Evolutionary conservation across 495 filamentous ascomycete species (phyloP).

Genomic region (Penicillium coprophilum): DNA sequence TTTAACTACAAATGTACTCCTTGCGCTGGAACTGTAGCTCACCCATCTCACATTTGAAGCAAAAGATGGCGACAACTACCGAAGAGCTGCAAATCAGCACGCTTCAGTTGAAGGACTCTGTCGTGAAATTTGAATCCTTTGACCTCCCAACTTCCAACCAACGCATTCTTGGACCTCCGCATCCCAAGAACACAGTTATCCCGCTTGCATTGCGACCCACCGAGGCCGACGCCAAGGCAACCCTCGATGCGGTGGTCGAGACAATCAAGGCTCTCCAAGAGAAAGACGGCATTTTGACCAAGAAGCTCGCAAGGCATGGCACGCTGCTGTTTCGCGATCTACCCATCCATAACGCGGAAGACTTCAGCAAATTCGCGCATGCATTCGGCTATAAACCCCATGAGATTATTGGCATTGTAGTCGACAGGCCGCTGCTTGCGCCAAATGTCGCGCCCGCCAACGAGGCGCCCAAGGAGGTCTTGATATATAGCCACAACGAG

Average conservation of each 20-base stretch:
- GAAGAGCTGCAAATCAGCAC: slow-evolving; percentile 5
- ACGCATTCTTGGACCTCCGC: slow-evolving; percentile 39
- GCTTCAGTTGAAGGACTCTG: slow-evolving; percentile 4
- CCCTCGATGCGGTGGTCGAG: slow-evolving; percentile 32
- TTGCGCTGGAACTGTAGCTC: background rate
- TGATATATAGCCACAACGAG: slow-evolving; percentile 57
- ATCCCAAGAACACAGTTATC: slow-evolving; percentile 39
- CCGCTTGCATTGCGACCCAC: slow-evolving; percentile 45
- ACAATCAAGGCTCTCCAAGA: slow-evolving; percentile 52
- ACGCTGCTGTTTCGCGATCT: slow-evolving; percentile 36
- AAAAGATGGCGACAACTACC: slow-evolving; percentile 13
- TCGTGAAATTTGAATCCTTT: slow-evolving; percentile 58
- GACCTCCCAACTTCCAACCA: slow-evolving; percentile 61
- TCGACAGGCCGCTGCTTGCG: slow-evolving; percentile 49
- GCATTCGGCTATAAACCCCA: slow-evolving; percentile 55
- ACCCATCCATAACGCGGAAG: slow-evolving; percentile 33
- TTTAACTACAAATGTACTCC: background rate
- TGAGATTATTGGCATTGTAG: slow-evolving; percentile 57
- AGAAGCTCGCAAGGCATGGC: slow-evolving; percentile 55
- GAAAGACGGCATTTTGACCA: slow-evolving; percentile 46
- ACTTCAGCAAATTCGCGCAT: slow-evolving; percentile 54
- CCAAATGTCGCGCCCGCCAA: slow-evolving; percentile 55
- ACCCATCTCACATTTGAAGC: background rate
- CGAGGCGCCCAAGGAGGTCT: slow-evolving; percentile 49
- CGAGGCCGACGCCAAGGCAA: slow-evolving; percentile 8